Evolutionary conservation across 1,284 basidiomycete species (phyloP).

Genomic region (Inonotus hispidus): DNA sequence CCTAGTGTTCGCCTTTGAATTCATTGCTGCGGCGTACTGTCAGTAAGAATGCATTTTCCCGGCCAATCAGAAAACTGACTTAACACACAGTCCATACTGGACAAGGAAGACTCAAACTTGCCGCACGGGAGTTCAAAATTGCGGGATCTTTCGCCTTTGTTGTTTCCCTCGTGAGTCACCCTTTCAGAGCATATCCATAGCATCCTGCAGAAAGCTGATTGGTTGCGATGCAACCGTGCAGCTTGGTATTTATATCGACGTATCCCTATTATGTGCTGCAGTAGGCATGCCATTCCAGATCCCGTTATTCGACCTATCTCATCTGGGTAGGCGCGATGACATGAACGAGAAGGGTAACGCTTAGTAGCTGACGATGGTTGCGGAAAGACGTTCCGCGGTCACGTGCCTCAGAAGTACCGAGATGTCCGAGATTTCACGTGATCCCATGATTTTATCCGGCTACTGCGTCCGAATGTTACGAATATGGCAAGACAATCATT

Average conservation of each 20-base stretch:
- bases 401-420: background rate
- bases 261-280: slow-evolving; percentile 19
- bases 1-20: slow-evolving; percentile 19
- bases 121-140: slow-evolving; percentile 19
- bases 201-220: background rate
- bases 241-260: slow-evolving; percentile 21
- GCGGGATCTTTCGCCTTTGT: slow-evolving; percentile 21
- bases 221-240: background rate
- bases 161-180: slow-evolving; percentile 17
- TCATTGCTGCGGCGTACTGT: slow-evolving; percentile 23
- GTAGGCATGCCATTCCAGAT: slow-evolving; percentile 21
- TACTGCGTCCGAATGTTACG: too few relatives aligned
- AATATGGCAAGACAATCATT: too few relatives aligned
- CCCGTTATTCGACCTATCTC: slow-evolving; percentile 21
- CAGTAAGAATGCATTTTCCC: slow-evolving; percentile 4
- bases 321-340: background rate
- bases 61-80: background rate
- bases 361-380: background rate
- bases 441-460: too few relatives aligned
- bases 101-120: slow-evolving; percentile 11
- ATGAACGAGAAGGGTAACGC: background rate
- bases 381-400: background rate
- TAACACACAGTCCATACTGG: slow-evolving; percentile 18
- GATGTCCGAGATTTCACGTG: background rate
- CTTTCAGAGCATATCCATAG: background rate